phyloP scores from a whole-genome alignment of 768 basidiomycete genomes.

The Boletus vermiculosoides region DNA sequence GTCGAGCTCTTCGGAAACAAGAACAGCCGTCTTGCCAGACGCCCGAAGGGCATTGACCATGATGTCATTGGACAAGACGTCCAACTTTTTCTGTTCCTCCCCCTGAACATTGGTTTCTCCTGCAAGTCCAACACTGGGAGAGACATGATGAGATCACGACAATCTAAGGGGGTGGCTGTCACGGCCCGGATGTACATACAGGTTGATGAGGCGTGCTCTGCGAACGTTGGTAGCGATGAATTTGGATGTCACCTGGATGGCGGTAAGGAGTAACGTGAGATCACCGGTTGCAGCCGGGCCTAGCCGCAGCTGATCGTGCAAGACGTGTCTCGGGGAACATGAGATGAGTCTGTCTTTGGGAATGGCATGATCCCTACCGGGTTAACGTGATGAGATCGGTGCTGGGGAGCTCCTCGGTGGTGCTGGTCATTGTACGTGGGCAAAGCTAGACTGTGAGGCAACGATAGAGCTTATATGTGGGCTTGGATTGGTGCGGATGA shows the following conservation, averaged over 20 bases:
- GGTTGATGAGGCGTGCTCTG: conserved; percentile 94
- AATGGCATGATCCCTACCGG: conserved; percentile 48
- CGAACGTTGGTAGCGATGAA: conserved; percentile 99
- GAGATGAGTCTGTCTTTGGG: background rate
- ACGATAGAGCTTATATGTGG: conserved; percentile 9
- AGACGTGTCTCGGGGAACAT: conserved; percentile 65
- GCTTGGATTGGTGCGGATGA: conserved; percentile 14
- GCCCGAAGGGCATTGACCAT: conserved; percentile 97
- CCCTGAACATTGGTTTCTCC: conserved; percentile 97
- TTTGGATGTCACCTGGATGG: conserved; percentile 94
- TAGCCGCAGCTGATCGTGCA: conserved; percentile 79
- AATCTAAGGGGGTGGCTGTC: background rate
- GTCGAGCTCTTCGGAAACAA: conserved; percentile 95
- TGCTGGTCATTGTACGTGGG: conserved; percentile 27
- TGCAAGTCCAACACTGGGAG: conserved; percentile 86
- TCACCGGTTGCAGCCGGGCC: conserved; percentile 88
- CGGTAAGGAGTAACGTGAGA: conserved; percentile 89
- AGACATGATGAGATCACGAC: background rate
- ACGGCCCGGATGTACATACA: conserved; percentile 62
- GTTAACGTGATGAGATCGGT: conserved; percentile 93
- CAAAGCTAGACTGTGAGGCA: background rate
- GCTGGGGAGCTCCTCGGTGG: conserved; percentile 62
- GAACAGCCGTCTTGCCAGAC: conserved; percentile 94
- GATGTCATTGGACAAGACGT: conserved; percentile 97
- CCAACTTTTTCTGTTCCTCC: conserved; percentile 99